A percentile compares a stretch with the other conserved stretches of the same genome.
Evolutionary conservation across 441 rosid species (phyloP).

Genomic region (Pelargonium australe): DNA sequence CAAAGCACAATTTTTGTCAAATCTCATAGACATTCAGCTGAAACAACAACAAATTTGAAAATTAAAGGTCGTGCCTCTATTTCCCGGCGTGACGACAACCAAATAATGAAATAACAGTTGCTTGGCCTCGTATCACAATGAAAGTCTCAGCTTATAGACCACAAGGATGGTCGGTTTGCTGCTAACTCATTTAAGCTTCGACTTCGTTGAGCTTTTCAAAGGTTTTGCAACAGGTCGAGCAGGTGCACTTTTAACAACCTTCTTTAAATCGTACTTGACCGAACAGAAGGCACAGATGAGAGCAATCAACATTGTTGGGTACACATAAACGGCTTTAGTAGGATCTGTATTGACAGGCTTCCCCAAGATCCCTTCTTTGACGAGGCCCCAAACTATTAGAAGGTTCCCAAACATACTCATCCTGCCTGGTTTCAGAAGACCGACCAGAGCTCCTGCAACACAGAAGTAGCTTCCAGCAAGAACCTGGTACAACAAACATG

Average conservation of each 20-base stretch:
- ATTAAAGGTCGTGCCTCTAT: too few species aligned
- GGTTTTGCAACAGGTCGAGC: constrained; percentile 71
- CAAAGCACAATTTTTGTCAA: too few species aligned
- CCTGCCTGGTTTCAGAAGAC: constrained; percentile 80
- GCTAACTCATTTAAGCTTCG: constrained; percentile 69
- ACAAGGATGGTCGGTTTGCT: neutral
- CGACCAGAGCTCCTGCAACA: constrained; percentile 90
- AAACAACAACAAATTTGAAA: too few species aligned
- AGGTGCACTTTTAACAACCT: constrained; percentile 54
- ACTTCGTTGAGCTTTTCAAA: constrained; percentile 71
- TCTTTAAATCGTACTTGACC: constrained; percentile 72
- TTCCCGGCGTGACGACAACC: too few species aligned
- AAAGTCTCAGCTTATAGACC: neutral
- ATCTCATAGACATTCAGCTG: too few species aligned
- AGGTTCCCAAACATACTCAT: constrained; percentile 96
- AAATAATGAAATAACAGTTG: too few species aligned
- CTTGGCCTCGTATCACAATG: neutral
- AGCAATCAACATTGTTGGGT: constrained; percentile 78
- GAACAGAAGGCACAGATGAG: constrained; percentile 77
- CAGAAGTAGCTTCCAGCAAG: constrained; percentile 94
- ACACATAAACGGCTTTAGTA: constrained; percentile 58
- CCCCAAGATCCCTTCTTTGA: constrained; percentile 86
- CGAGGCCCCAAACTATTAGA: constrained; percentile 82
- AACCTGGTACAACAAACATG: constrained; percentile 46
- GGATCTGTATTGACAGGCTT: constrained; percentile 74